Evolutionary conservation across 2,329 filamentous ascomycete species (phyloP).

Genomic region (Pestalotiopsis sp.): DNA sequence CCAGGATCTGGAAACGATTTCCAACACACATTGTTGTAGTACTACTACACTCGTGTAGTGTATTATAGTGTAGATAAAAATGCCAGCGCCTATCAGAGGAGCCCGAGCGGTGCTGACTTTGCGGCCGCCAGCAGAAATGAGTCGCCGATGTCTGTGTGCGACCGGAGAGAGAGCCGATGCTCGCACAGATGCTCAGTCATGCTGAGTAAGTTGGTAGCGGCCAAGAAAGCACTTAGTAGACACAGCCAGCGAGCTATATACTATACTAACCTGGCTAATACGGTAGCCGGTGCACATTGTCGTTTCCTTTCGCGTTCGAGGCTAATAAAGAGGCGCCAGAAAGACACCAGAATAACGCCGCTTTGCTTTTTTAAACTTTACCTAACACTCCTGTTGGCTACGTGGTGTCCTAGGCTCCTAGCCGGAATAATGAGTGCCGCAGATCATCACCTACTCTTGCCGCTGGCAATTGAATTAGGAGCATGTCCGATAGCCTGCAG

Average conservation of each 20-base stretch:
- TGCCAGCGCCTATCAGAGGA: background rate
- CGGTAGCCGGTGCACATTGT: too few species aligned
- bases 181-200: background rate
- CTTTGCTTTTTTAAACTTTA: background rate
- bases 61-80: background rate
- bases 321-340: constrained; percentile 11
- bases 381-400: background rate
- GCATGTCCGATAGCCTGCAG: background rate
- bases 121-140: background rate
- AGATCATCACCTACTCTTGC: background rate
- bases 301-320: background rate
- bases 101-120: background rate
- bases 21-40: background rate
- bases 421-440: background rate
- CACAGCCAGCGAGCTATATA: background rate
- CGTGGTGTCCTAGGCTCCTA: background rate
- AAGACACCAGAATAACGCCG: constrained; percentile 10
- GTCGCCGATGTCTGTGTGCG: background rate
- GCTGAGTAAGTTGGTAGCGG: background rate
- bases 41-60: too few species aligned
- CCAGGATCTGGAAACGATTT: background rate
- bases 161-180: background rate
- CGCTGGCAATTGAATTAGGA: constrained; percentile 2
- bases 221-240: background rate
- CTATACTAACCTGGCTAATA: background rate